Evolutionary conservation across 2,329 filamentous ascomycete genomes (phyloP), one percentile per base, ranked within the genome.

Genomic region (Dothiorella sarmentorum): DNA sequence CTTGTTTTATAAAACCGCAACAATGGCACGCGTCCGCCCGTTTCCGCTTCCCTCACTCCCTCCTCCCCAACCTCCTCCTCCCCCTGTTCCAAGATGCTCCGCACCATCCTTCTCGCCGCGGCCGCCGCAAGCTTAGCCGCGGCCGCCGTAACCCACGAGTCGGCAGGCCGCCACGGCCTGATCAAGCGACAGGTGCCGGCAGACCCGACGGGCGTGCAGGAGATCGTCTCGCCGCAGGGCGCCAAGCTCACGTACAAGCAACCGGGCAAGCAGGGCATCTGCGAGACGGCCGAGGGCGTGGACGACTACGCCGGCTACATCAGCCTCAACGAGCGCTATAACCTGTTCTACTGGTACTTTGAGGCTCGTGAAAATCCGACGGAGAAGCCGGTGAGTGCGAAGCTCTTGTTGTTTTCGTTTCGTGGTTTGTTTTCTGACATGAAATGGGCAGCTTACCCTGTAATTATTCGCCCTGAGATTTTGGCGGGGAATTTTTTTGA

Each of bases 271-370:
- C 35, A 40, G 37, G 56, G 56, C 29, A 9, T 70, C 51, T 84
- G 60, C 73, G 80, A 68, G 63, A 70, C 66, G 49, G 49, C 49
- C 49, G 44, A 58, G 43, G 70, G 69, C 22, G 71, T 73, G n/a
- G 67, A 72, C 56, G 69, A 71, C 43, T 73, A 73, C 66, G 63
- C 70, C 2, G 71, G 71, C 18, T 73, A 73, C 58, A 71, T 73
- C 58, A 71, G 69, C 59, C 62, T 73, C 49, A 64, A 71, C 44
- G 65, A 67, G 15, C 68, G 63, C 35, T 71, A 68, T 24, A 69
- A 75, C 56, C 71, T 74, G 69, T 75, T 73, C 60, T 77, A 76
- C 60, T 77, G 77, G 76, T 78, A 78, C 62, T 80, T 80, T 53
- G 77, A 80, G 64, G 71, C 77, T 6, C 71, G 78, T 15, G 73